A percentile compares a stretch with the other conserved stretches of the same genome.
Conservation (phyloP, 164 flowering plant species). For the Litsea cubeba region DNA sequence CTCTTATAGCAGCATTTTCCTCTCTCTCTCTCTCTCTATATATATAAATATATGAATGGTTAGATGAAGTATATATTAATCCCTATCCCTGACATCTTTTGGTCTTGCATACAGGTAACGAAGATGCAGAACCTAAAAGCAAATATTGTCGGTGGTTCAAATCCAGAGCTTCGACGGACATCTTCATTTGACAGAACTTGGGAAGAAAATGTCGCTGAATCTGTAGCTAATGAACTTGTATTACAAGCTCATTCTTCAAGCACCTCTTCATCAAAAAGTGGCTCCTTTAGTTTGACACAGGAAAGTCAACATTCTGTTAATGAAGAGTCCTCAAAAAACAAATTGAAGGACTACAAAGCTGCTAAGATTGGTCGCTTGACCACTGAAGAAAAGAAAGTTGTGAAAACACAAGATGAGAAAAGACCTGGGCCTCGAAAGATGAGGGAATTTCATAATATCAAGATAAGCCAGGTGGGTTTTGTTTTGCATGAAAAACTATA, state of each 20-base stretch:
- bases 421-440: constrained; percentile 71
- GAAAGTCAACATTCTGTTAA: constrained; percentile 37
- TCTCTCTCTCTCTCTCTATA: no score
- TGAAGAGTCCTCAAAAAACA: constrained; percentile 60
- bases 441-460: constrained; percentile 93
- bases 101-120: constrained; percentile 45
- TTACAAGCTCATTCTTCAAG: constrained; percentile 33
- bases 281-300: constrained; percentile 34
- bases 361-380: constrained; percentile 76
- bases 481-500: not conserved
- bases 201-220: constrained; percentile 95
- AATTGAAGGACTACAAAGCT: constrained; percentile 59
- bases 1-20: no score
- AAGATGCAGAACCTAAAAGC: constrained; percentile 55
- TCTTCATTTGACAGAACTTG: constrained; percentile 93
- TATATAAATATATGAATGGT: no score
- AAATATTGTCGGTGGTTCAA: constrained; percentile 42
- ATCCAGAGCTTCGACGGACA: constrained; percentile 76
- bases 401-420: constrained; percentile 71
- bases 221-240: constrained; percentile 86
- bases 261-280: constrained; percentile 32
- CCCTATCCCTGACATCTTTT: not conserved
- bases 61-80: no score
- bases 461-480: constrained; percentile 86
- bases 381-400: constrained; percentile 86